Percentiles rank a stretch among this genome's conserved stretches.
Conservation (phyloP, 257 asterid species). For the Fraxinus americana region DNA sequence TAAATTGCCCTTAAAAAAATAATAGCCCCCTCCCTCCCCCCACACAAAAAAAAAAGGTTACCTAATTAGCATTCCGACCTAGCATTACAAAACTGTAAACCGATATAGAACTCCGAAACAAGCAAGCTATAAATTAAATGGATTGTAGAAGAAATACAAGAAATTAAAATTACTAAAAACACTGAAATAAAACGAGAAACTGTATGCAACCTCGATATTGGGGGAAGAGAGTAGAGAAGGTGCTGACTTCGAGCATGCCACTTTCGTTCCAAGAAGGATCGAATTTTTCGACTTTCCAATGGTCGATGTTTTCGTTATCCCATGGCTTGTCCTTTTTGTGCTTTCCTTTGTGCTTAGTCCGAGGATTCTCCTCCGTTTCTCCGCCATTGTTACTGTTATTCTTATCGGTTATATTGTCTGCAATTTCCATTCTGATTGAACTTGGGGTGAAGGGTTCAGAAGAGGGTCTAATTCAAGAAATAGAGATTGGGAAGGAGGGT, state of each 20-base stretch:
- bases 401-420: background rate
- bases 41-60: background rate
- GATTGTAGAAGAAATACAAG: background rate
- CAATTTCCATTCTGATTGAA: background rate
- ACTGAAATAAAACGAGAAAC: background rate
- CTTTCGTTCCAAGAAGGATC: conserved; percentile 70
- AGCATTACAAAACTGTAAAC: background rate
- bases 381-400: conserved; percentile 1
- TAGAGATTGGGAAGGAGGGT: too few relatives aligned
- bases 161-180: background rate
- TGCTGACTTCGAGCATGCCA: conserved; percentile 70
- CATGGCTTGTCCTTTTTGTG: conserved; percentile 78
- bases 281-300: conserved; percentile 73
- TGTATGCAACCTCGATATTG: conserved; percentile 42
- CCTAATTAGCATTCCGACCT: background rate
- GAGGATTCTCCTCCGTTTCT: conserved; percentile 32
- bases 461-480: background rate
- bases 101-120: background rate
- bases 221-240: conserved; percentile 80
- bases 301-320: conserved; percentile 71
- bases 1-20: background rate
- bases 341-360: conserved; percentile 61
- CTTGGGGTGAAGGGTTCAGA: background rate
- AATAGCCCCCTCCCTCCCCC: background rate
- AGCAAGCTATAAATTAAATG: background rate